These are phyloP conservation scores for Lasiosphaeriaceae sp. DNA, from an alignment of 495 filamentous ascomycete genomes.

Conservation along the genomic window DNA sequence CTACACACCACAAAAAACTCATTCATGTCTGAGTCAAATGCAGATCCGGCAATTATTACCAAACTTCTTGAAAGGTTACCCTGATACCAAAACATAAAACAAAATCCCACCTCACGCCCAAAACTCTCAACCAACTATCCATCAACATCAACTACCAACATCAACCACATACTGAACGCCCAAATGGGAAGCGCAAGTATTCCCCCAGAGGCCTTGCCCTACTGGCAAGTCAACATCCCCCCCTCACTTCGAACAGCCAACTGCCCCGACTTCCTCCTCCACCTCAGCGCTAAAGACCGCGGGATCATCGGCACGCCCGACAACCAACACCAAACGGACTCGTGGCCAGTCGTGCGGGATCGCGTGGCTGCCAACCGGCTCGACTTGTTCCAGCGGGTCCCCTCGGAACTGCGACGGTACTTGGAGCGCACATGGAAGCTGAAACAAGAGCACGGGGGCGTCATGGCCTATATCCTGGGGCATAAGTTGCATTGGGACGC, in stretches of 20 bases:
- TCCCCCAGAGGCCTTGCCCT: slow-evolving; percentile 44
- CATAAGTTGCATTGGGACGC: slow-evolving; percentile 61
- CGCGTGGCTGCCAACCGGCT: slow-evolving; percentile 63
- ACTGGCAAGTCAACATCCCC: slow-evolving; percentile 79
- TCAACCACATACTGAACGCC: too few species aligned
- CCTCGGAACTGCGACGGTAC: slow-evolving; percentile 71
- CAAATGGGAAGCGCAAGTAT: too few species aligned
- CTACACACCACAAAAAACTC: too few species aligned
- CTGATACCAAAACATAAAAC: too few species aligned
- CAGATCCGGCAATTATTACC: too few species aligned
- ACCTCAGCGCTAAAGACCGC: slow-evolving; percentile 53
- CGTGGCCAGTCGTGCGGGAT: slow-evolving; percentile 61
- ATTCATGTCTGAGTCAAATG: too few species aligned
- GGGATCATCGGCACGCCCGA: slow-evolving; percentile 64
- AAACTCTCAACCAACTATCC: too few species aligned
- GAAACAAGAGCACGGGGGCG: slow-evolving; percentile 60
- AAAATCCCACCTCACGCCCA: too few species aligned
- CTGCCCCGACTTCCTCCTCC: slow-evolving; percentile 66
- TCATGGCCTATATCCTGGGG: slow-evolving; percentile 69
- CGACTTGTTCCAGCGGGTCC: slow-evolving; percentile 68
- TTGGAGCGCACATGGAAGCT: slow-evolving; percentile 60
- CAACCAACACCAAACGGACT: slow-evolving; percentile 48
- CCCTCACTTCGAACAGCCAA: slow-evolving; percentile 51
- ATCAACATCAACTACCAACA: too few species aligned
- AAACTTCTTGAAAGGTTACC: too few species aligned